phyloP scores from a whole-genome alignment of 1,139 yeast species.

The Yamadazyma atlantica region DNA sequence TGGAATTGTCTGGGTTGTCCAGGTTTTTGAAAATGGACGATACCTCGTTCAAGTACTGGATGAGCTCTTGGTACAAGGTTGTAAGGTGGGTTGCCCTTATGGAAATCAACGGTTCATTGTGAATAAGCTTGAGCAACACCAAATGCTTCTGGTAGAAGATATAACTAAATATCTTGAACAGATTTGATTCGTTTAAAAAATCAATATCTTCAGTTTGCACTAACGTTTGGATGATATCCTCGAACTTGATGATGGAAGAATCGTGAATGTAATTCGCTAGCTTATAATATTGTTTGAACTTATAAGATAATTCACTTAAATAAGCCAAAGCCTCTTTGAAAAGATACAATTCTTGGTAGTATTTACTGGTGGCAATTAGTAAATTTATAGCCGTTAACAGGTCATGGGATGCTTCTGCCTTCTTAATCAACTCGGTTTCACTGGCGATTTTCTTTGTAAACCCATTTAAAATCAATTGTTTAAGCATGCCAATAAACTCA shows the following conservation, averaged over 20 bases:
- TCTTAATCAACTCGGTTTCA: constrained; percentile 11
- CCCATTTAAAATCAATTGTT: constrained; percentile 53
- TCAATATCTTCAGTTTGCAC: constrained; percentile 14
- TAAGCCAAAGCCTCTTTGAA: constrained; percentile 56
- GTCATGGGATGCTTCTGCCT: constrained; percentile 1
- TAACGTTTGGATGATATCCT: constrained; percentile 13
- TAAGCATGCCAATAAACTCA: constrained; percentile 44
- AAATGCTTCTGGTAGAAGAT: constrained; percentile 26
- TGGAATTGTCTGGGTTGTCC: constrained; percentile 3
- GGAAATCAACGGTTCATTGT: constrained; percentile 25
- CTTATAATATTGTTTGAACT: constrained; percentile 22
- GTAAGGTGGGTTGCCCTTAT: constrained; percentile 33
- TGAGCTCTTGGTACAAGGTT: constrained; percentile 31
- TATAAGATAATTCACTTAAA: constrained; percentile 38
- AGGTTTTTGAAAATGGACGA: constrained; percentile 16
- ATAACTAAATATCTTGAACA: constrained; percentile 26
- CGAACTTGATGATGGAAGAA: constrained; percentile 13
- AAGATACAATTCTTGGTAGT: constrained; percentile 49
- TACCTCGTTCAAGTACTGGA: constrained; percentile 41
- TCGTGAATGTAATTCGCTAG: constrained; percentile 16
- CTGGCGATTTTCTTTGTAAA: constrained; percentile 50
- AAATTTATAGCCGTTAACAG: constrained; percentile 12
- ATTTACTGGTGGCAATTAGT: constrained; percentile 26
- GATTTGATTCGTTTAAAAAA: constrained; percentile 17
- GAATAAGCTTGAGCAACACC: constrained; percentile 29